Evolutionary conservation across 805 yeast genomes (phyloP), one percentile per base, ranked within the genome.

Genomic region (Hagleromyces aurorensis): DNA sequence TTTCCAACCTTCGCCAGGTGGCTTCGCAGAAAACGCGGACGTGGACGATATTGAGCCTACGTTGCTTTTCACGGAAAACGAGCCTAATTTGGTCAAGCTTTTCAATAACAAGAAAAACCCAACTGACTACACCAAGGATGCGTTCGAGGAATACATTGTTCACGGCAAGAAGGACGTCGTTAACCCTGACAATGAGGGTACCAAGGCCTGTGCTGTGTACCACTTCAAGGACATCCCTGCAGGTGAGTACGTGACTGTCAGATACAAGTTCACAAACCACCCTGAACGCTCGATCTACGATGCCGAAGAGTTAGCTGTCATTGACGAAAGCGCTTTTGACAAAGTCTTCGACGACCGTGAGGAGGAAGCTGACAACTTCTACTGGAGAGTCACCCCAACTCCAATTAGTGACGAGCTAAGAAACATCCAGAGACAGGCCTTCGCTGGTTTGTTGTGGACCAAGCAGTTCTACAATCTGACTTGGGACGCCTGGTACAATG

Each of bases 371-470:
- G 95, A 87, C 47, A 87, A 85, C 29, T 86, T 86, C 56, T 86
- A 86, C 61, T 83, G 89, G 84, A 74, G 80, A 52, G 70, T 86
- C 21, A 71, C 87, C 8, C 96, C 96, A 4, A 58, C 84, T 49
- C 95, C 94, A 22, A 69, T 84, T 34, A 70, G 82, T 15, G 86
- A 81, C 37, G 81, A 80, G 36, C 65, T 86, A 44, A 68, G 94
- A 50, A 75, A 70, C 49, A 77, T 86, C 31, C 95, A 86, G 62
- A 71, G 96, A 50, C 96, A 86, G 62, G 94, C 96, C 1, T 84
- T 84, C 60, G 87, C 96, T 7, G 96, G 96, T 1, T 66, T 87
- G 55, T 62, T 87, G 50, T 86, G 96, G 96, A 77, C 91, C 6
- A 86, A 86, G 55, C 96, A 86, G 58, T 86, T 78, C 55, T 86